These are phyloP conservation scores for Dendrostoma leiphaemia DNA, from an alignment of 2,329 filamentous ascomycete species.

Conservation along the genomic window DNA sequence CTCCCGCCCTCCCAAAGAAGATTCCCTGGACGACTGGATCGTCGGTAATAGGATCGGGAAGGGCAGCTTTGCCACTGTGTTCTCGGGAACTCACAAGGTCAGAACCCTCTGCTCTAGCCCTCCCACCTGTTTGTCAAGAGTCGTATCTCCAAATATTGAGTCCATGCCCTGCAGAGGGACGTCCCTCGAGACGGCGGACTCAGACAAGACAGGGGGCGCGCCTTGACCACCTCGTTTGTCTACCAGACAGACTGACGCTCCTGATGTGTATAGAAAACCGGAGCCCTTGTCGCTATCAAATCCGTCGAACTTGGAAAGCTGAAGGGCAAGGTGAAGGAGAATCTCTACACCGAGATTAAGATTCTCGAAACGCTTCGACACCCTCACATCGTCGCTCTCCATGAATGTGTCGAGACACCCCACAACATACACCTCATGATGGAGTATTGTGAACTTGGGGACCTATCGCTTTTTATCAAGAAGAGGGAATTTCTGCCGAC, in stretches of 20 bases:
- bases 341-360: constrained; percentile 90
- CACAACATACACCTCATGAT: constrained; percentile 95
- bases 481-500: constrained; percentile 47
- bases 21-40: constrained; percentile 69
- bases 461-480: constrained; percentile 94
- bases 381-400: constrained; percentile 93
- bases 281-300: constrained; percentile 89
- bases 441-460: constrained; percentile 96
- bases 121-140: neutral
- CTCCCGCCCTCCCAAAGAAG: constrained; percentile 31
- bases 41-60: constrained; percentile 90
- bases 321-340: constrained; percentile 95
- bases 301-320: constrained; percentile 88
- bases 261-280: constrained; percentile 58
- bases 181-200: too few species aligned
- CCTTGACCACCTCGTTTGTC: constrained; percentile 1
- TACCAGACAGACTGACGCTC: constrained; percentile 12
- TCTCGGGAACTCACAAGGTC: constrained; percentile 82
- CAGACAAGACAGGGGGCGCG: neutral
- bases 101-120: constrained; percentile 31
- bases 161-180: neutral
- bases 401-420: constrained; percentile 85
- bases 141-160: neutral
- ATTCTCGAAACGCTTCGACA: constrained; percentile 93
- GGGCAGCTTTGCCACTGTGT: constrained; percentile 96